Base-by-base conservation (phyloP, 2,329 filamentous ascomycete species). In the Fusarium pseudonygamai region DNA sequence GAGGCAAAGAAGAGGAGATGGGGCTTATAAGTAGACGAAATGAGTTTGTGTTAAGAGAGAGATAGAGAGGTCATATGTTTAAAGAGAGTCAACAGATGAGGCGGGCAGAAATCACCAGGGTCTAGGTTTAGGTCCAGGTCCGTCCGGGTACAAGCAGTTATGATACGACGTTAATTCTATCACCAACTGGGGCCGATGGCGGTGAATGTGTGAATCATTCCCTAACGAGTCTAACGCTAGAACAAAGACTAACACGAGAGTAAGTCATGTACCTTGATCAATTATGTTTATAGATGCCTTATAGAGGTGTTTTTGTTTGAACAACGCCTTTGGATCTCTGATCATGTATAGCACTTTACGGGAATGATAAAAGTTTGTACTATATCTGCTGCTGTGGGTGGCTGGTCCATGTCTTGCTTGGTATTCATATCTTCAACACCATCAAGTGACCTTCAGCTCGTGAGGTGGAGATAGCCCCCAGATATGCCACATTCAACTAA, bases 161-260 rank as follows among this genome's bases (percentile, higher is more conserved):
- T 76, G 75, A 77, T 71, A 77, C 75, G 67, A 74, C 72, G 59
- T 69, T 53, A 57, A 69, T 70, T 69, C 64, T 36, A 69, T 69
- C 64, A 69, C 43, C 64, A 69, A 68, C 50, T 56, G 43, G 70
- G 63, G 75, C 75, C 75, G 74, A 76, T 77, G 75, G 75, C 75
- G 75, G 75, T 77, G 75, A 77, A 77, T 67, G 56, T 61, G 71
- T 76, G 71, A 76, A 73, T 77, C 75, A 76, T 73, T 60, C 73
- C 58, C 43, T 56, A 46, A 45, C 40, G 22, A 59, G 45, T 40
- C 64, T 34, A 67, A 49, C 39, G 47, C 64, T 67, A 65, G 39
- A 22, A 59, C 46, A 62, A 62, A 64, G 47, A 61, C 53, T 49
- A 60, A 67, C 42, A 52, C 36, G 16, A 49, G 14, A 20, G 37